These are phyloP conservation scores for Trametes hirsuta DNA, from an alignment of 1,284 basidiomycete genomes.

Conservation along the genomic window DNA sequence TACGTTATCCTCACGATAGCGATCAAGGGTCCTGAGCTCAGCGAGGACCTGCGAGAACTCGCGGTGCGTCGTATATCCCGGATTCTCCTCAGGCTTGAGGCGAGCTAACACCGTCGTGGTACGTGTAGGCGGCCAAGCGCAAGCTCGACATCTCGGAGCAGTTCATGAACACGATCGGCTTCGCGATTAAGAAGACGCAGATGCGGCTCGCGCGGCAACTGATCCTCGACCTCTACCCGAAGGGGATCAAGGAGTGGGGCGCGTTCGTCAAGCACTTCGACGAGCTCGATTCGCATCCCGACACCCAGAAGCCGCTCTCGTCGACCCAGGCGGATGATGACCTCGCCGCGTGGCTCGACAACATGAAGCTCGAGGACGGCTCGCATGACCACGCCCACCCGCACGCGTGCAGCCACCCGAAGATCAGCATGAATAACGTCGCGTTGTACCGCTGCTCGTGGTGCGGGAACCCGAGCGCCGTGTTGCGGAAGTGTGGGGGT, in stretches of 20 bases:
- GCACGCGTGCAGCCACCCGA: conserved; percentile 39
- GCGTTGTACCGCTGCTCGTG: conserved; percentile 57
- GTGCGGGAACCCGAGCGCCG: conserved; percentile 61
- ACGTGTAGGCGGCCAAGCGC: conserved; percentile 41
- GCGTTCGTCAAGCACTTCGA: conserved; percentile 44
- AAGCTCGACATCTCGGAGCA: conserved; percentile 53
- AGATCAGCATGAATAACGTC: conserved; percentile 47
- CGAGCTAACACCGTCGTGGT: not conserved
- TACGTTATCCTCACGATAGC: conserved; percentile 55
- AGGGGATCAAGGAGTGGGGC: conserved; percentile 49
- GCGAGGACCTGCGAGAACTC: conserved; percentile 50
- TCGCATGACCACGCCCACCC: conserved; percentile 25
- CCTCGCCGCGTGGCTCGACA: conserved; percentile 57
- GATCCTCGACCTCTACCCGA: conserved; percentile 47
- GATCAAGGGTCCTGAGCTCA: conserved; percentile 51
- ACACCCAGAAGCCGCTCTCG: conserved; percentile 30
- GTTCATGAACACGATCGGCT: conserved; percentile 48
- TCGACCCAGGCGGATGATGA: conserved; percentile 52
- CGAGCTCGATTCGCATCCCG: conserved; percentile 25
- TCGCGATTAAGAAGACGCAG: conserved; percentile 49
- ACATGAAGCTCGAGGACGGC: conserved; percentile 47
- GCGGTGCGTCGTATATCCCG: conserved; percentile 39
- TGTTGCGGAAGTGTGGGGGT: conserved; percentile 40
- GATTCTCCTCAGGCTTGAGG: not conserved
- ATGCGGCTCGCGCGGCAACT: conserved; percentile 51